A percentile compares a stretch with the other conserved stretches of the same genome.
Evolutionary conservation across 139 green algal genomes (phyloP).

Genomic region (Tetratostichococcus sp.): DNA sequence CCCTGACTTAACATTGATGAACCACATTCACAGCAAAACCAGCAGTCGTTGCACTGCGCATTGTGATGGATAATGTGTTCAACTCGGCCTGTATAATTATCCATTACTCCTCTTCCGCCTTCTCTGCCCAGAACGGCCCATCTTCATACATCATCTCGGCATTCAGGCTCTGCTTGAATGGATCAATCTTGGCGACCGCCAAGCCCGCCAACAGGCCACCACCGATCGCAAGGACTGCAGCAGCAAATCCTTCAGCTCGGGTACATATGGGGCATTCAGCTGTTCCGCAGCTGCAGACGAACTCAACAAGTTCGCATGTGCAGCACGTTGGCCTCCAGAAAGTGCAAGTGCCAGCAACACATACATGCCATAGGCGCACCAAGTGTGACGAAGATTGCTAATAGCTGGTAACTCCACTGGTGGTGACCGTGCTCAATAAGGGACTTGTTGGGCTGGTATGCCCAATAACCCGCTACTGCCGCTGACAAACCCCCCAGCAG

Average conservation of each 20-base stretch:
- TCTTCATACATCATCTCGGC: slow-evolving; percentile 32
- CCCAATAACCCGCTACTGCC: slow-evolving; percentile 7
- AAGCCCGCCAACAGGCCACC: slow-evolving; percentile 20
- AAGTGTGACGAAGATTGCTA: slow-evolving; percentile 15
- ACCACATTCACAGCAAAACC: too few species aligned
- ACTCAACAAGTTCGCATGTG: too few species aligned
- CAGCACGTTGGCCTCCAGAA: too few species aligned
- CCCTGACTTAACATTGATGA: too few species aligned
- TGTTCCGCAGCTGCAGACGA: too few species aligned
- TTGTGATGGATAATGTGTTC: too few species aligned
- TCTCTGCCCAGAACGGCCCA: slow-evolving; percentile 16
- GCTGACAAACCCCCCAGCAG: slow-evolving; percentile 35
- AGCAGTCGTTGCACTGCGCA: too few species aligned
- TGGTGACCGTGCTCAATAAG: slow-evolving; percentile 19
- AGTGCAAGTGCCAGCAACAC: too few species aligned
- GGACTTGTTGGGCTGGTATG: slow-evolving; percentile 1
- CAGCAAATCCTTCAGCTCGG: slow-evolving; percentile 10
- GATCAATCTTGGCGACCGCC: slow-evolving; percentile 6
- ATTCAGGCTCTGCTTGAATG: background rate
- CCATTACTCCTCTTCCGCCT: background rate
- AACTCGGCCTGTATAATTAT: too few species aligned
- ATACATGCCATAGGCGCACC: too few species aligned
- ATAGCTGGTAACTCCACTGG: slow-evolving; percentile 7
- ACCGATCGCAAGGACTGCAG: slow-evolving; percentile 22
- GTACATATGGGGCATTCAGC: too few species aligned